Conservation (phyloP, 805 yeast genomes). For the Lachancea sp. region DNA sequence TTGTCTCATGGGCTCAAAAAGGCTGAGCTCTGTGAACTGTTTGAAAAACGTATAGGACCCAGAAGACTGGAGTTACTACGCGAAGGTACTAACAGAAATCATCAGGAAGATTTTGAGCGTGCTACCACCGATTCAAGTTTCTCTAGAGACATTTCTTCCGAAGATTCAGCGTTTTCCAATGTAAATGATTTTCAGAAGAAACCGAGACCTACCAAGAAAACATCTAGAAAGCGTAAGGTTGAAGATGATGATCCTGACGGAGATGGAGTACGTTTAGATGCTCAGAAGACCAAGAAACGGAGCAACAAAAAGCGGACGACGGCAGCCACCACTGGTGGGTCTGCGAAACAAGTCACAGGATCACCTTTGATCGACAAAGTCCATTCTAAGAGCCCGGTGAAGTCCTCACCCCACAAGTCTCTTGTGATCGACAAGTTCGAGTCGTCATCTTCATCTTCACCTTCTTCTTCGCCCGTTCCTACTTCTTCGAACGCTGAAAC, state of each 20-base stretch:
- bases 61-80: constrained; percentile 36
- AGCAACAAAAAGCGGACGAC: constrained; percentile 12
- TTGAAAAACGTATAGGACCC: constrained; percentile 48
- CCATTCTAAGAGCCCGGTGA: constrained; percentile 20
- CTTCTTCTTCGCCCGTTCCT: constrained; percentile 1
- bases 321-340: background rate
- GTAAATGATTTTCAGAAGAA: constrained; percentile 9
- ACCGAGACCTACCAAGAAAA: constrained; percentile 13
- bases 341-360: background rate
- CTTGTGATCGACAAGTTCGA: constrained; percentile 22
- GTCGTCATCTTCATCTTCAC: constrained; percentile 14
- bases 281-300: constrained; percentile 4
- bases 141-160: constrained; percentile 5
- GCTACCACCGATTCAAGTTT: constrained; percentile 8
- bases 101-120: constrained; percentile 36
- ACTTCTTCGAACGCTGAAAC: constrained; percentile 5
- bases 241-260: constrained; percentile 1
- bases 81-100: constrained; percentile 32
- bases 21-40: constrained; percentile 53
- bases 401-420: constrained; percentile 20
- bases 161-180: constrained; percentile 6
- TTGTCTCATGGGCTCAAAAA: constrained; percentile 65
- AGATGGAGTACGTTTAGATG: background rate
- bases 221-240: constrained; percentile 5
- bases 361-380: constrained; percentile 26